A percentile compares a stretch with the other conserved stretches of the same genome.
These are phyloP conservation scores for Diphasiastrum complanatum DNA, from an alignment of 83 land plant genomes.

Conservation along the genomic window DNA sequence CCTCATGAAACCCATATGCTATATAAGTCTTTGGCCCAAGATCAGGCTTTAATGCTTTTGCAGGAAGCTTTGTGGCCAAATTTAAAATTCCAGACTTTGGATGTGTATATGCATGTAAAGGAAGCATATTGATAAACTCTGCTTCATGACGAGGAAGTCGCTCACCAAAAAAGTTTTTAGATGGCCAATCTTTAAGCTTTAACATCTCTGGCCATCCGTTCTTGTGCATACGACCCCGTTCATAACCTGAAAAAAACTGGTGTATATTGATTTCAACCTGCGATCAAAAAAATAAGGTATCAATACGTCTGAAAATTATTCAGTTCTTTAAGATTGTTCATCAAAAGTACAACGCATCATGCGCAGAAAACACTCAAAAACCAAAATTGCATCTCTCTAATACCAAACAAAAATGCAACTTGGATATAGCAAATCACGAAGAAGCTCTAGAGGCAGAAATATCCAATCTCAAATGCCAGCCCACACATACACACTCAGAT, in stretches of 20 bases:
- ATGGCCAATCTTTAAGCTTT: conserved; percentile 89
- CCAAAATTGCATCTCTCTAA: too few relatives aligned
- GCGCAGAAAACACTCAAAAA: too few relatives aligned
- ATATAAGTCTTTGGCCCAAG: conserved; percentile 74
- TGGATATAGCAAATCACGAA: too few relatives aligned
- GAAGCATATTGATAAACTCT: conserved; percentile 55
- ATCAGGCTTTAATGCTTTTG: conserved; percentile 51
- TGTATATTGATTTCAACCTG: conserved; percentile 75
- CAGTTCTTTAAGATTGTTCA: too few relatives aligned
- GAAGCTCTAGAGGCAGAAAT: too few relatives aligned
- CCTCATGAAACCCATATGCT: conserved; percentile 68
- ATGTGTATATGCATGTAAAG: conserved; percentile 63
- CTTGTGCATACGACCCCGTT: conserved; percentile 46
- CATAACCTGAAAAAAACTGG: conserved; percentile 71
- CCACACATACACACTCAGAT: neutral
- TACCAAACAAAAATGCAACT: too few relatives aligned
- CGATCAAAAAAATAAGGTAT: conserved; percentile 20
- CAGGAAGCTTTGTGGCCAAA: conserved; percentile 61
- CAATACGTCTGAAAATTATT: too few relatives aligned
- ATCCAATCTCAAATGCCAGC: too few relatives aligned
- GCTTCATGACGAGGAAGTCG: conserved; percentile 70
- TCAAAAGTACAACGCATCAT: too few relatives aligned
- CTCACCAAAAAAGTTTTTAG: conserved; percentile 60
- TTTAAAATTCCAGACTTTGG: conserved; percentile 65
- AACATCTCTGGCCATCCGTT: conserved; percentile 62